Base-by-base conservation (phyloP, 768 basidiomycete species). In the Podaxis pistillaris region DNA sequence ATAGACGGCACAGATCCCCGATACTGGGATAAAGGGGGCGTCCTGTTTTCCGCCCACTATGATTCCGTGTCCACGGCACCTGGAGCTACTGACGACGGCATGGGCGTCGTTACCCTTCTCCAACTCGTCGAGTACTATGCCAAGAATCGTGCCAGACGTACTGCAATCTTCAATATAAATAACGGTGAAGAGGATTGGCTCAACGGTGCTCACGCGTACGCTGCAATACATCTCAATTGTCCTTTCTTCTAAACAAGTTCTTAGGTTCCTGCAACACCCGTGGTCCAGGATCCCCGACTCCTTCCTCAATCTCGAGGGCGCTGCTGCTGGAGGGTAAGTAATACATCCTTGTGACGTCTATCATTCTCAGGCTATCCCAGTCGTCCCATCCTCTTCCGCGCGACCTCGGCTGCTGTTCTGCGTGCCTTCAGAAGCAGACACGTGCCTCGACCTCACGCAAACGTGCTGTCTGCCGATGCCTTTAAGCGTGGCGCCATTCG, bases 251-350 rank as follows among this genome's bases (percentile, higher is more conserved):
- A 40, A 30, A 19, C 3, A 15, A n/a, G n/a, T 49, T 33, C 38
- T 49, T 65, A 90, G 88, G 8, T 91, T 90, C 69, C 68, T 91
- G 62, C 76, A 84, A 65, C 91, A 94, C 64, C 86, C 89, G 0
- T 93, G 91, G 91, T 81, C 86, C 0, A 83, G 83, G 30, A 71
- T 88, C 24, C 80, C 84, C 0, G 79, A 84, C 28, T 81, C 81
- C 0, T 94, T 94, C 73, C 76, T 94, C 44, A 94, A 94, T 66
- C 79, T 94, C 6, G 93, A 94, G 72, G 92, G 93, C 13, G 91
- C 91, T 2, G 85, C 87, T 13, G 80, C 86, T 1, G 92, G 91
- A 68, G 90, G 91, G 89, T 90, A 67, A 56, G 82, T 69, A 2
- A 17, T 12, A 13, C 33, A 38, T 44, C 2, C 37, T 22, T 51